Percentiles rank a stretch among this genome's conserved stretches.
Evolutionary conservation across 2,329 filamentous ascomycete genomes (phyloP).

Genomic region (Boeremia lycopersici): DNA sequence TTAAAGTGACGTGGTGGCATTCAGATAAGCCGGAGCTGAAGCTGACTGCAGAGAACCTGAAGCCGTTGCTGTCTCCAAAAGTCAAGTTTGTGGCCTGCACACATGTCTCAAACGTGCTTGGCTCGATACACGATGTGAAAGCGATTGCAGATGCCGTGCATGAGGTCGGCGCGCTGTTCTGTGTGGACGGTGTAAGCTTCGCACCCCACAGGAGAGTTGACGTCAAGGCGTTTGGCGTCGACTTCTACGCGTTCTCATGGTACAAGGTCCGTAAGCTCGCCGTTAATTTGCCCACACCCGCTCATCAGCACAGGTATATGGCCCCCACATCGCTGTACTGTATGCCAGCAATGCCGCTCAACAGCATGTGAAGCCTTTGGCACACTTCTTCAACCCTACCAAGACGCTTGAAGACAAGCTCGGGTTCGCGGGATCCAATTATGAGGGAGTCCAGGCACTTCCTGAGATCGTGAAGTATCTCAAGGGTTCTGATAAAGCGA

Average conservation of each 20-base stretch:
- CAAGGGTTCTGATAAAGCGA: constrained; percentile 47
- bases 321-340: constrained; percentile 73
- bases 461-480: constrained; percentile 68
- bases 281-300: not conserved
- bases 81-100: constrained; percentile 76
- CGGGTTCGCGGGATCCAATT: constrained; percentile 70
- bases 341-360: constrained; percentile 68
- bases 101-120: constrained; percentile 75
- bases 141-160: constrained; percentile 61
- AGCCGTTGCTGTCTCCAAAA: constrained; percentile 63
- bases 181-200: constrained; percentile 77
- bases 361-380: constrained; percentile 60
- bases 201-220: constrained; percentile 75
- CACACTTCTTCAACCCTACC: constrained; percentile 71
- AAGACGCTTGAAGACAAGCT: constrained; percentile 69
- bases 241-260: constrained; percentile 81
- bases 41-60: constrained; percentile 63
- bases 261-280: constrained; percentile 63
- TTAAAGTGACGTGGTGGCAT: constrained; percentile 74
- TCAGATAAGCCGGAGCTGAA: constrained; percentile 59
- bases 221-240: constrained; percentile 70
- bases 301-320: constrained; percentile 62
- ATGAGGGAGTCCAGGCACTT: constrained; percentile 70
- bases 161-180: constrained; percentile 64
- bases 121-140: constrained; percentile 69